Evolutionary conservation across 2,329 filamentous ascomycete species (phyloP).

Genomic region (Capronia americana): DNA sequence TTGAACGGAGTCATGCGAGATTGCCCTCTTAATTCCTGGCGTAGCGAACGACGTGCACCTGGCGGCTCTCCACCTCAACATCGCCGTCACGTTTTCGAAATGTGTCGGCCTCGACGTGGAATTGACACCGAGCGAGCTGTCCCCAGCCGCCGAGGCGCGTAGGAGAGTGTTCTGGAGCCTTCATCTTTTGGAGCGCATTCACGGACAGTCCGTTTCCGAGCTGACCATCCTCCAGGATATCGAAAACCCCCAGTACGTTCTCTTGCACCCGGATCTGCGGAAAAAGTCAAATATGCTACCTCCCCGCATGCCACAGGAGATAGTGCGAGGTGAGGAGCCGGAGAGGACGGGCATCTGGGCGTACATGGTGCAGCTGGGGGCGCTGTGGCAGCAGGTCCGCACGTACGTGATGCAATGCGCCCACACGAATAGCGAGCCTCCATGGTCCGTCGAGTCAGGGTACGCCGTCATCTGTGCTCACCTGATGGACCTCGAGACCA

Average conservation of each 20-base stretch:
- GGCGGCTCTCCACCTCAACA: slow-evolving; percentile 48
- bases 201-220: slow-evolving; percentile 5
- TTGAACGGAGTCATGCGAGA: slow-evolving; percentile 44
- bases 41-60: slow-evolving; percentile 49
- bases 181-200: slow-evolving; percentile 11
- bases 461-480: slow-evolving; percentile 38
- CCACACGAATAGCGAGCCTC: slow-evolving; percentile 20
- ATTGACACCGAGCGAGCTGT: slow-evolving; percentile 2
- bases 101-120: slow-evolving; percentile 25
- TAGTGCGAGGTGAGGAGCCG: neutral
- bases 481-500: slow-evolving; percentile 40
- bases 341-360: slow-evolving; percentile 20
- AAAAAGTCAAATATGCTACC: slow-evolving; percentile 11
- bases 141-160: slow-evolving; percentile 6
- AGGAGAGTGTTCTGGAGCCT: slow-evolving; percentile 22
- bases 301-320: slow-evolving; percentile 9
- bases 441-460: slow-evolving; percentile 39
- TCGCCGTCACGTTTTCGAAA: slow-evolving; percentile 20
- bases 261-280: neutral
- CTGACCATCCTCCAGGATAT: slow-evolving; percentile 2
- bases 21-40: slow-evolving; percentile 42
- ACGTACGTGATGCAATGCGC: slow-evolving; percentile 23
- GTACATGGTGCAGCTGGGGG: slow-evolving; percentile 8
- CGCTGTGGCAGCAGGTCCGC: slow-evolving; percentile 23
- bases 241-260: neutral